Evolutionary conservation across 1,284 basidiomycete genomes (phyloP).

Genomic region (Tilletia caries): DNA sequence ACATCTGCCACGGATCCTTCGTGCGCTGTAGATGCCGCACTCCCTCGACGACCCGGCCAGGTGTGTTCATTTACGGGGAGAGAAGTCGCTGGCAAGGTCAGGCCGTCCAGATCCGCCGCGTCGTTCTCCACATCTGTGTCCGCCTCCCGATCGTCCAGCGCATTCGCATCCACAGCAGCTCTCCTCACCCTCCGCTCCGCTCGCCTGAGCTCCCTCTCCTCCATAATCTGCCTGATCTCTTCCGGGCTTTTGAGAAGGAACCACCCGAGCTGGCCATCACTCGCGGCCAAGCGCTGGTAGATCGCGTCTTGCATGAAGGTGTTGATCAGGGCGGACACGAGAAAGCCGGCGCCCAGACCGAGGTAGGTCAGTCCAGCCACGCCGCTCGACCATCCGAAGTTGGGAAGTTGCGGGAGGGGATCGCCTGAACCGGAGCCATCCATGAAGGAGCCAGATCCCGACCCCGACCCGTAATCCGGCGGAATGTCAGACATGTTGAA

Average conservation of each 20-base stretch:
- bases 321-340: slow-evolving; percentile 53
- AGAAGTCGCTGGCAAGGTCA: no score
- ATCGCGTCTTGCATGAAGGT: slow-evolving; percentile 55
- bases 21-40: not conserved
- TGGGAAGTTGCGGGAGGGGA: slow-evolving; percentile 43
- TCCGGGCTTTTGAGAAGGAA: slow-evolving; percentile 24
- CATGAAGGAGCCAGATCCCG: not conserved
- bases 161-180: not conserved
- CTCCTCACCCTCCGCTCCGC: not conserved
- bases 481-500: not conserved
- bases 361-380: slow-evolving; percentile 55
- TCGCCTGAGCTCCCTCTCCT: slow-evolving; percentile 1
- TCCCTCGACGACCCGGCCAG: not conserved
- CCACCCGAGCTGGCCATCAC: slow-evolving; percentile 31
- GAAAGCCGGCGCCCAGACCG: slow-evolving; percentile 56
- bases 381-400: slow-evolving; percentile 55
- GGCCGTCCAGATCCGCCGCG: not conserved
- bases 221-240: slow-evolving; percentile 15
- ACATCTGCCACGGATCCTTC: no score
- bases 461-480: not conserved
- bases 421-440: not conserved
- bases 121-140: slow-evolving; percentile 17
- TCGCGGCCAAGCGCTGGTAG: slow-evolving; percentile 48
- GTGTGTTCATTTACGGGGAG: not conserved
- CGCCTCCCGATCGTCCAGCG: not conserved